Evolutionary conservation across 768 basidiomycete species (phyloP).

Genomic region (Mycena haematopus): DNA sequence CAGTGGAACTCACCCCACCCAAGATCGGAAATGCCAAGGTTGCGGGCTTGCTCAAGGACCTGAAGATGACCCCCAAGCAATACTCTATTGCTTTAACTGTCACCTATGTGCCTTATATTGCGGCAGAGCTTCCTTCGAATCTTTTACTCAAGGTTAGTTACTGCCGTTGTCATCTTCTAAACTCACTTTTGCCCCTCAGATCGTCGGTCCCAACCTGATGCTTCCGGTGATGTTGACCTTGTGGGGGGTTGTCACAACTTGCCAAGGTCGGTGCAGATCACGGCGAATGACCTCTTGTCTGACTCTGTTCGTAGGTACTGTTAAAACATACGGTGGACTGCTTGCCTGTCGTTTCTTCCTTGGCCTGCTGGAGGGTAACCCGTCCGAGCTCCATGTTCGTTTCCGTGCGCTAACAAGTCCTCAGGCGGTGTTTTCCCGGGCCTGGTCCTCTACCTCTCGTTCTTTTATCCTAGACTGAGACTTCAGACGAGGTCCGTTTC

Average conservation of each 20-base stretch:
- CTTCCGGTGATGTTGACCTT: constrained; percentile 64
- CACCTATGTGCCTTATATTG: constrained; percentile 61
- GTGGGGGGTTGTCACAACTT: constrained; percentile 72
- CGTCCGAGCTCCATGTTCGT: not conserved
- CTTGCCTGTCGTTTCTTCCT: constrained; percentile 59
- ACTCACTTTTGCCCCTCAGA: constrained; percentile 29
- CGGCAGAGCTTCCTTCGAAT: constrained; percentile 67
- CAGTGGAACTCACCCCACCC: not conserved
- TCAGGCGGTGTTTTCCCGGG: constrained; percentile 65
- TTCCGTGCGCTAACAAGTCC: not conserved
- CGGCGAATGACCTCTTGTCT: not conserved
- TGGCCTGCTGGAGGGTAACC: constrained; percentile 54
- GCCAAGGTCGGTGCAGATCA: constrained; percentile 53
- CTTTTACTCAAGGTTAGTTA: constrained; percentile 57
- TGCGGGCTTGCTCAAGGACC: constrained; percentile 61
- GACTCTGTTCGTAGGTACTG: constrained; percentile 46
- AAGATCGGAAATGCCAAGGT: constrained; percentile 55
- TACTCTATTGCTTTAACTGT: constrained; percentile 59
- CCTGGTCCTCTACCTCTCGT: constrained; percentile 61
- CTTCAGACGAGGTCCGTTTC: constrained; percentile 53
- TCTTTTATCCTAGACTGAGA: constrained; percentile 58
- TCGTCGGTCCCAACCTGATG: constrained; percentile 64
- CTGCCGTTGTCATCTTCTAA: constrained; percentile 4
- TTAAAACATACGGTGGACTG: constrained; percentile 50
- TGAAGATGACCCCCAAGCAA: constrained; percentile 55